Evolutionary conservation across 1,284 basidiomycete genomes (phyloP), one percentile per base, ranked within the genome.

Genomic region (Phenoliferia sp.): DNA sequence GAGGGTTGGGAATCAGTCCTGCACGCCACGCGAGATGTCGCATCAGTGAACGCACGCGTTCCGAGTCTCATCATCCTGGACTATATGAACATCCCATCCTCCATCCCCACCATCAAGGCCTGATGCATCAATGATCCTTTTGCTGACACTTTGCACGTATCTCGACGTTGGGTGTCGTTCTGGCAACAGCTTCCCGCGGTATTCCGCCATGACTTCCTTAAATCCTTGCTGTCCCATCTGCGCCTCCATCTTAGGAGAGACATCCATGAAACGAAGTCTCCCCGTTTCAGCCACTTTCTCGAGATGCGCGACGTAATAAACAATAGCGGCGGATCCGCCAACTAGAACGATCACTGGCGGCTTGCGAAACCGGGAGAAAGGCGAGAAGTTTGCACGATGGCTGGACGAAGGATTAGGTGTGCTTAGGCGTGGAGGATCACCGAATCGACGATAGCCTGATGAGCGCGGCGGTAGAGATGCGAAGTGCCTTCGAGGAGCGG

Each of bases 231-330:
- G 60, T 19, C 77, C 73, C 66, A 80, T 78, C 71, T 81, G 77
- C 3, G 83, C 81, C 79, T 94, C 91, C 56, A 79, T 80, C 63
- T 82, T 80, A 0, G 84, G 83, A 48, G 84, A 84, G 9, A 89
- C 83, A 75, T 88, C 87, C 84, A 95, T 94, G 77, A 93, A 94
- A 28, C 92, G 80, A 83, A 87, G 87, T 65, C 92, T 80, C 0
- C 91, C 91, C 0, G 92, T 94, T 75, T 91, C 87, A 19, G 66
- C 61, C 0, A 72, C 72, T 17, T 65, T 31, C 50, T 76, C 74
- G 54, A 75, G 66, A 58, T 75, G 76, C 19, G 32, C 34, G 31
- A 70, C 54, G 75, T 86, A 88, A 78, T 87, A 89, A 5, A 81
- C 75, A 7, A 79, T 80, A 17, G 58, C 22, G 28, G 55, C 55